Evolutionary conservation across 352 stramenopile species (phyloP), one percentile per base, ranked within the genome.

Genomic region (Phytophthora hybrid): DNA sequence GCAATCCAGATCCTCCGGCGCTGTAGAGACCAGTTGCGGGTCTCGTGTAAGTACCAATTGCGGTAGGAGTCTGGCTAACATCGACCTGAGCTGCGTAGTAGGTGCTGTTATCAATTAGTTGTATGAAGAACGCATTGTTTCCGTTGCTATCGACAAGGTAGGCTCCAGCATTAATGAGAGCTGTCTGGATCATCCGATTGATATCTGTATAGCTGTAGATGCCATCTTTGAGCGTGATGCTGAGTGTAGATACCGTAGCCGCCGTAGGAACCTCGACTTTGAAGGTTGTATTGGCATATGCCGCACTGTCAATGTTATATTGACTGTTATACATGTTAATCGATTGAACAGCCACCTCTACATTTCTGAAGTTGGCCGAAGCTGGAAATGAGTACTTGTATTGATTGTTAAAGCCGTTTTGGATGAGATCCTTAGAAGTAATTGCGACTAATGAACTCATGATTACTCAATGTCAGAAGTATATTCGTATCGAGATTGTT

Each of bases 1-100:
- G 59, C 3, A 81, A 21, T 14, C 70, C 74, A 53, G 34, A 54
- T 46, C 76, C 76, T 16, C 41, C 57, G 16, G 49, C 19, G 3
- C 39, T 21, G 46, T 73, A 73, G 0, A 63, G 19, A 14, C 66
- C 59, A 14, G 57, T 62, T 8, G 65, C 46, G 1, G 65, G 65
- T 1, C 65, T 31, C 0, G 46, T 55, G 2, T 47, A 72, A 8
- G 31, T 32, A 2, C 44, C 29, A 21, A 71, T 34, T 0, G 23
- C 8, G 0, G 34, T 66, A 3, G 57, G 55, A 3, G 49, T 58
- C 11, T 56, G 10, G 5, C n/a, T 41, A 2, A 34, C 16, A 32
- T 72, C 65, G 4, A 72, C 3, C 37, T 72, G 65, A 55, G 54
- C 63, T 2, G 47, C 8, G 1, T 66, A 66, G 7, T 66, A 66